Conservation (phyloP, 2,329 filamentous ascomycete species). For the Davidsoniella australis region DNA sequence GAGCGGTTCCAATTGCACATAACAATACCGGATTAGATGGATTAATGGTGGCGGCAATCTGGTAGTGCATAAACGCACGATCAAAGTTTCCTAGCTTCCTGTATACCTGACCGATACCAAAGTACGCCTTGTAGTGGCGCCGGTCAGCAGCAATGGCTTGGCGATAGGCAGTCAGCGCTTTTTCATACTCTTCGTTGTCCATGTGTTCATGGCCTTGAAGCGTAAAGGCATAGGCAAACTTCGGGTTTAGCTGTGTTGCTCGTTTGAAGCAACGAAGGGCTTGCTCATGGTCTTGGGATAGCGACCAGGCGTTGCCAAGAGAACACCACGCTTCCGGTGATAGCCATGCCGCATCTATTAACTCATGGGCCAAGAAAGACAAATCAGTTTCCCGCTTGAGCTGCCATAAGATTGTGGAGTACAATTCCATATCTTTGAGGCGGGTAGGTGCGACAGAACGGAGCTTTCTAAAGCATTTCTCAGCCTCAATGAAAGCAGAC, state of each 20-base stretch:
- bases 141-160: slow-evolving; percentile 71
- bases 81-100: slow-evolving; percentile 84
- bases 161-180: slow-evolving; percentile 75
- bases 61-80: slow-evolving; percentile 81
- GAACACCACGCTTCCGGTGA: slow-evolving; percentile 94
- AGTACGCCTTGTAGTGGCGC: slow-evolving; percentile 97
- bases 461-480: slow-evolving; percentile 68
- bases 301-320: slow-evolving; percentile 83
- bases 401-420: slow-evolving; percentile 98
- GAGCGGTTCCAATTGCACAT: slow-evolving; percentile 76
- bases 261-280: slow-evolving; percentile 88
- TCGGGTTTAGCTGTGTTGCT: slow-evolving; percentile 75
- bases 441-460: slow-evolving; percentile 65
- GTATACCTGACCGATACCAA: slow-evolving; percentile 68
- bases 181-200: slow-evolving; percentile 92
- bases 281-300: slow-evolving; percentile 84
- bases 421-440: slow-evolving; percentile 91
- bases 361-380: slow-evolving; percentile 78
- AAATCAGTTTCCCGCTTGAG: slow-evolving; percentile 82
- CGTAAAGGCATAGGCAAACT: slow-evolving; percentile 90
- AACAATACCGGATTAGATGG: slow-evolving; percentile 84
- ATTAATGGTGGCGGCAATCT: slow-evolving; percentile 75
- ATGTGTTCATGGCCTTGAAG: slow-evolving; percentile 93
- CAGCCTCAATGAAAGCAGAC: slow-evolving; percentile 68
- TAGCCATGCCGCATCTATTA: slow-evolving; percentile 72